Evolutionary conservation across 2,329 filamentous ascomycete species (phyloP).

Genomic region (Penicillium sp.): DNA sequence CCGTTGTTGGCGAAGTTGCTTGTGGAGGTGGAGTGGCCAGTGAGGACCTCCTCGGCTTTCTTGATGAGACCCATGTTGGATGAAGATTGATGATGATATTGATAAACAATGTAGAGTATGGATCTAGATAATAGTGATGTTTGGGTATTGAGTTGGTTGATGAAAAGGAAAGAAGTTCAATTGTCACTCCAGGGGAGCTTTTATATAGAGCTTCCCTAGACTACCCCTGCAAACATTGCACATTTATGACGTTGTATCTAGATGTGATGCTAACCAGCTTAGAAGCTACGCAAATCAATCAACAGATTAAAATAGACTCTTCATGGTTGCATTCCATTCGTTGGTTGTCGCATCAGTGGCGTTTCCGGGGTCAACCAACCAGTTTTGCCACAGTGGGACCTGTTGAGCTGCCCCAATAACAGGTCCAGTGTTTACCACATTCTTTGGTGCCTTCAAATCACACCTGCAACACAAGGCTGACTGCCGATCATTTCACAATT

Average conservation of each 20-base stretch:
- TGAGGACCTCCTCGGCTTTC: constrained; percentile 4
- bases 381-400: neutral
- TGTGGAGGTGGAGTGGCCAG: neutral
- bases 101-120: neutral
- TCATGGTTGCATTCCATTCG: neutral
- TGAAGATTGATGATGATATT: neutral
- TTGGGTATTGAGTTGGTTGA: neutral
- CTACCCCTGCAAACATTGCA: neutral
- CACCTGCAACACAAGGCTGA: neutral
- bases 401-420: neutral
- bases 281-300: too few species aligned
- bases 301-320: neutral
- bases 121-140: neutral
- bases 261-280: neutral
- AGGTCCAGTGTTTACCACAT: neutral
- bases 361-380: neutral
- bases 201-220: neutral
- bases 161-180: neutral
- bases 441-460: neutral
- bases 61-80: constrained; percentile 3
- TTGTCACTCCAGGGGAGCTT: neutral
- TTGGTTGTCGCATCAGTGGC: neutral
- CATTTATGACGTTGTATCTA: neutral
- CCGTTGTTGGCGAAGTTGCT: constrained; percentile 5
- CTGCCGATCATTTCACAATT: neutral